phyloP scores from a whole-genome alignment of 2,329 filamentous ascomycete genomes.

The Alternaria ethzedia region DNA sequence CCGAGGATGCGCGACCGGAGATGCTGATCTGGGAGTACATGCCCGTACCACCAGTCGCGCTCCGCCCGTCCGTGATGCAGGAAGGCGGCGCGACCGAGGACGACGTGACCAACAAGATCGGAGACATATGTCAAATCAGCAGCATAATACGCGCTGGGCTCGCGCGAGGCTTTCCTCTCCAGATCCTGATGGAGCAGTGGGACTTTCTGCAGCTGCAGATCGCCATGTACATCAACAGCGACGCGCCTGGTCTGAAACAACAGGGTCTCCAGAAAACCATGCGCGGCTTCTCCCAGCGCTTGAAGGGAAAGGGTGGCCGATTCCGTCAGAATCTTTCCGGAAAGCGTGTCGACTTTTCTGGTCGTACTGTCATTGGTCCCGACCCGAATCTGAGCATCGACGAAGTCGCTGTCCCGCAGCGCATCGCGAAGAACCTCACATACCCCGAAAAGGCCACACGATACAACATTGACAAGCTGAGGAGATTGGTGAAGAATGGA shows the following conservation, averaged over 20 bases:
- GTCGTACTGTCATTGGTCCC: conserved; percentile 94
- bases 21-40: conserved; percentile 98
- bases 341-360: conserved; percentile 98
- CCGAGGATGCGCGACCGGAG: conserved; percentile 85
- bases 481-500: conserved; percentile 76
- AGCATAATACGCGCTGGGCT: conserved; percentile 83
- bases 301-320: conserved; percentile 97
- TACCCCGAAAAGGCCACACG: conserved; percentile 88
- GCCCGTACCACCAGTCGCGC: conserved; percentile 91
- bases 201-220: conserved; percentile 95
- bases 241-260: conserved; percentile 90
- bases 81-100: conserved; percentile 95
- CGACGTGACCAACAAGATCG: conserved; percentile 94
- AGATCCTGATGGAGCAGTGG: conserved; percentile 97
- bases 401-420: conserved; percentile 86
- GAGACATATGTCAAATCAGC: conserved; percentile 93
- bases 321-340: conserved; percentile 97
- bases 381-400: conserved; percentile 94
- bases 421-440: conserved; percentile 95
- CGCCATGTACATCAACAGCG: conserved; percentile 97
- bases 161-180: conserved; percentile 80
- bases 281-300: conserved; percentile 89
- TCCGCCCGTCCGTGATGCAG: conserved; percentile 91
- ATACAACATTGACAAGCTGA: conserved; percentile 85
- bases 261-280: conserved; percentile 86